Conservation (phyloP, 1,284 basidiomycete species). For the Cryptococcus amylolentus region DNA sequence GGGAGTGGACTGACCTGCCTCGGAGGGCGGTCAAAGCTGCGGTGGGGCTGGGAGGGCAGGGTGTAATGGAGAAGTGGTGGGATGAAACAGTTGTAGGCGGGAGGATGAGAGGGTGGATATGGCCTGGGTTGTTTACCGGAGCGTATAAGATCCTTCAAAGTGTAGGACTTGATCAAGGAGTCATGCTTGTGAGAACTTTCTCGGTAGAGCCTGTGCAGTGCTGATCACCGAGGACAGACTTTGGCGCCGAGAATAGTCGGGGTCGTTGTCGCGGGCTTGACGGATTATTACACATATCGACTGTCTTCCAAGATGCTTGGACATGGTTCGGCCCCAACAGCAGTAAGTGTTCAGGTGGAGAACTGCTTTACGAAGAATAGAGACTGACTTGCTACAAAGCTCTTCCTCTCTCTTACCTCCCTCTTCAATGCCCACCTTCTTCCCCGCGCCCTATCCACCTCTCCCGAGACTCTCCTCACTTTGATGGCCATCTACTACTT, state of each 20-base stretch:
- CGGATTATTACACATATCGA: conserved; percentile 70
- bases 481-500: conserved; percentile 74
- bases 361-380: not conserved
- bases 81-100: conserved; percentile 19
- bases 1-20: conserved; percentile 81
- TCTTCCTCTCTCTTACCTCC: conserved; percentile 76
- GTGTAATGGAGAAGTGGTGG: conserved; percentile 12
- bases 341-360: conserved; percentile 56
- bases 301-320: conserved; percentile 64
- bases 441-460: conserved; percentile 88
- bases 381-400: conserved; percentile 51
- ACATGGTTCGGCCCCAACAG: conserved; percentile 58
- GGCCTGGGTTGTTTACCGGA: conserved; percentile 63
- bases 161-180: conserved; percentile 55
- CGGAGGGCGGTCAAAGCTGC: not conserved
- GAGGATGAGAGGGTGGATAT: conserved; percentile 42
- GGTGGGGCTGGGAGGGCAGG: not conserved
- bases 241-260: conserved; percentile 72
- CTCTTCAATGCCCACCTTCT: conserved; percentile 82
- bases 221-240: conserved; percentile 28
- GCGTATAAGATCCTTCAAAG: conserved; percentile 68
- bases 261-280: conserved; percentile 71
- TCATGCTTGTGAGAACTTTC: conserved; percentile 56
- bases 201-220: not conserved
- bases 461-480: conserved; percentile 81